Base-by-base conservation (phyloP, 495 filamentous ascomycete genomes). In the Aspergillus cavernicola region DNA sequence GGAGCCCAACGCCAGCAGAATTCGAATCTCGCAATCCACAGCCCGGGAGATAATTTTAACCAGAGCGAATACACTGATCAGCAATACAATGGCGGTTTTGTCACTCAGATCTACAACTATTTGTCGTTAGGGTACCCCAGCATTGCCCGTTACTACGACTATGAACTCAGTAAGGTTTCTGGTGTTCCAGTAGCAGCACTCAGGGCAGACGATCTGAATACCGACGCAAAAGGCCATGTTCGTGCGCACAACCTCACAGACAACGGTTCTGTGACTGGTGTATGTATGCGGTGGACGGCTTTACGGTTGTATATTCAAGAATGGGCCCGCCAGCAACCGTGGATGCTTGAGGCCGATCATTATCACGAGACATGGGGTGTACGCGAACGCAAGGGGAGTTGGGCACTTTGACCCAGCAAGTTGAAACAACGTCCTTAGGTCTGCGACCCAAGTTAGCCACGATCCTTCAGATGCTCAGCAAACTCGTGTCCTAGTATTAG, bases 41-140 rank as follows among this genome's bases (percentile, higher is more conserved):
- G 33, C 10, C 41, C 9, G n/a, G 74, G 80, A 41, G 74, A 75
- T 55, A 76, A 72, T 39, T 69, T 72, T n/a, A 71, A 73, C 49
- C 62, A 69, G 13, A 76, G 78, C 54, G 76, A 82, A 35, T 62
- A 74, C 28, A 76, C 87, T 33, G 73, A 81, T 11, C 68, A 74
- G 41, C 89, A 93, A 62, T 90, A 91, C 59, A 66, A 84, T 52
- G 89, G 95, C 66, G 76, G 69, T n/a, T 92, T 96, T 69, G 82
- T 96, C 35, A 95, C 90, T 3, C 91, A 97, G 67, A 89, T 97
- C 15, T 97, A 92, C 74, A 96, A 97, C 64, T 97, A 97, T 69
- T 77, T 97, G 12, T 95, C 89, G 1, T 79, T 97, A 18, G 91
- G 92, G 3, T 97, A 95, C 65, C 89, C 91, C 7, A 83, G 87